These are phyloP conservation scores for Aspergillus pseudonomiae DNA, from an alignment of 2,329 filamentous ascomycete genomes.

Conservation along the genomic window DNA sequence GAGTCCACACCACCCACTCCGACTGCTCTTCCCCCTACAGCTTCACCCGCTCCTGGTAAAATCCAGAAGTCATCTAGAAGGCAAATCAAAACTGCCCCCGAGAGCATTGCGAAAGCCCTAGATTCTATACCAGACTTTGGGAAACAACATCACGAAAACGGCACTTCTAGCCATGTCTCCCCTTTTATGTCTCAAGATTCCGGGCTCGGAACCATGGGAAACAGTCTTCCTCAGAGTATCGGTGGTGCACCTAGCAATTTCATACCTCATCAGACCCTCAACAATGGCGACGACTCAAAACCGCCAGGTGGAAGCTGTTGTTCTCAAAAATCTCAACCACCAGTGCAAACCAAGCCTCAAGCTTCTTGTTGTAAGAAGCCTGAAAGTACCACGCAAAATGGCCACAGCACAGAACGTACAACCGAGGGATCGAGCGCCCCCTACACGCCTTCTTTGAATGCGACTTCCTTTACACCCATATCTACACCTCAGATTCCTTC, in stretches of 20 bases:
- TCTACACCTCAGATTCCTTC: slow-evolving; percentile 20
- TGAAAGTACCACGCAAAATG: slow-evolving; percentile 2
- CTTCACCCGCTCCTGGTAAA: slow-evolving; percentile 34
- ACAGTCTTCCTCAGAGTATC: not conserved
- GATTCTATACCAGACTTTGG: slow-evolving; percentile 29
- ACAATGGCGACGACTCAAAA: not conserved
- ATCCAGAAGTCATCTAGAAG: slow-evolving; percentile 40
- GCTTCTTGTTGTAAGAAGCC: slow-evolving; percentile 36
- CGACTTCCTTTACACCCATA: slow-evolving; percentile 20
- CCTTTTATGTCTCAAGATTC: slow-evolving; percentile 16
- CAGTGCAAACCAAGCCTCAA: slow-evolving; percentile 11
- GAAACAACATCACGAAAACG: slow-evolving; percentile 26
- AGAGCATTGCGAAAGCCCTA: slow-evolving; percentile 39
- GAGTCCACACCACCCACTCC: slow-evolving; percentile 24
- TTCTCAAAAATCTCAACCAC: slow-evolving; percentile 24
- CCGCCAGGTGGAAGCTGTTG: slow-evolving; percentile 28
- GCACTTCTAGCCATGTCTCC: slow-evolving; percentile 10
- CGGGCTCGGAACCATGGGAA: slow-evolving; percentile 9
- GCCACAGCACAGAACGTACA: not conserved
- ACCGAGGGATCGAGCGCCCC: slow-evolving; percentile 3
- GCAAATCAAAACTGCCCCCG: slow-evolving; percentile 38
- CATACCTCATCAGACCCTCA: not conserved
- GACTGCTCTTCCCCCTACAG: slow-evolving; percentile 19
- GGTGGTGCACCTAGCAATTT: not conserved
- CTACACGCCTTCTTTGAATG: slow-evolving; percentile 16